Percentiles rank a stretch among this genome's conserved stretches.
Evolutionary conservation across 805 yeast species (phyloP).

Genomic region (Suhomyces sp.): DNA sequence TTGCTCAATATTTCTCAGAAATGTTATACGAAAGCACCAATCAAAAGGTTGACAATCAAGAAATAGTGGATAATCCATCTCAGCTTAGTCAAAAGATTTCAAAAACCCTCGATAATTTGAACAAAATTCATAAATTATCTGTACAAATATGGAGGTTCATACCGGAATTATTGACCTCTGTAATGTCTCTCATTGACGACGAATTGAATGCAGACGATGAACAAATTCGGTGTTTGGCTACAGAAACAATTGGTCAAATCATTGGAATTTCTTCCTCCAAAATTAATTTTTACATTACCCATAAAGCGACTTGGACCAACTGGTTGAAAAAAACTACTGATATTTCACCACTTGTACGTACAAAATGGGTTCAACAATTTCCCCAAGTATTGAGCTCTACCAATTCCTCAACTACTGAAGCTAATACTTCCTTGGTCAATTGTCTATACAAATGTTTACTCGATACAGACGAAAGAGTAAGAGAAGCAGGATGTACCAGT

Average conservation of each 20-base stretch:
- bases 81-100: constrained; percentile 15
- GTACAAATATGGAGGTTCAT: constrained; percentile 72
- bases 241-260: constrained; percentile 70
- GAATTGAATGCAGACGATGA: constrained; percentile 74
- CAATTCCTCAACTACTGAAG: constrained; percentile 49
- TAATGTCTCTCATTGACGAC: constrained; percentile 76
- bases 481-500: constrained; percentile 58
- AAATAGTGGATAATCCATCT: constrained; percentile 6
- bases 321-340: constrained; percentile 82
- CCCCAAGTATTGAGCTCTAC: constrained; percentile 46
- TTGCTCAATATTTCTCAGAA: constrained; percentile 80
- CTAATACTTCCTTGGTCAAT: constrained; percentile 36
- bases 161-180: constrained; percentile 72
- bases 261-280: constrained; percentile 45
- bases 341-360: constrained; percentile 59
- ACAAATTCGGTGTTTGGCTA: constrained; percentile 62
- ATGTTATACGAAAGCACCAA: constrained; percentile 53
- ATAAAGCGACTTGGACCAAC: constrained; percentile 58
- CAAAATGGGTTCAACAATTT: constrained; percentile 65
- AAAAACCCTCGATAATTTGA: constrained; percentile 42
- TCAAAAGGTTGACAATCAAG: constrained; percentile 19
- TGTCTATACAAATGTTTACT: constrained; percentile 68
- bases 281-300: constrained; percentile 57
- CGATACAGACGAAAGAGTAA: constrained; percentile 73
- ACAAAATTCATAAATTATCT: constrained; percentile 61